phyloP scores from a whole-genome alignment of 495 filamentous ascomycete genomes.

The Astrothelium subdiscretum region DNA sequence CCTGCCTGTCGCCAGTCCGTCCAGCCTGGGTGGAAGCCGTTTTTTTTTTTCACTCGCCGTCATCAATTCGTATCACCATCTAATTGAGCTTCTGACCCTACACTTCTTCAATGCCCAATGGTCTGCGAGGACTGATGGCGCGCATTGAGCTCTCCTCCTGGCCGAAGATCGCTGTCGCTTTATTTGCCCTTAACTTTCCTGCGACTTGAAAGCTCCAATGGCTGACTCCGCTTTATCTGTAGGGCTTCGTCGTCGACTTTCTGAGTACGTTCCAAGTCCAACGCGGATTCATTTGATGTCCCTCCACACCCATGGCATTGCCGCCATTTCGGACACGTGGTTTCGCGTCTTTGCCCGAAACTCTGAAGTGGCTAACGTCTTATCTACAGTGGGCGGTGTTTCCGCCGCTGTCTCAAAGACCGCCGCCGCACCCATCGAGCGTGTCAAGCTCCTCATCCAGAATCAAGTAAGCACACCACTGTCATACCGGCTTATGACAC shows the following conservation, averaged over 20 bases:
- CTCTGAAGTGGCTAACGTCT: constrained; percentile 25
- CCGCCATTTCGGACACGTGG: background rate
- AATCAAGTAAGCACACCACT: constrained; percentile 95
- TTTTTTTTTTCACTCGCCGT: background rate
- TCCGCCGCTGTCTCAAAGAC: constrained; percentile 99
- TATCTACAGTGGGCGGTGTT: constrained; percentile 86
- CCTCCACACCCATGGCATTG: background rate
- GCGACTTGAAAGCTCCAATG: background rate
- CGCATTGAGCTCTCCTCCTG: constrained; percentile 17
- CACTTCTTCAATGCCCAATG: constrained; percentile 8
- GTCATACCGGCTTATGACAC: background rate
- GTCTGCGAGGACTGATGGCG: constrained; percentile 5
- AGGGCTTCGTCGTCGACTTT: constrained; percentile 81
- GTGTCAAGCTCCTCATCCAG: constrained; percentile 99
- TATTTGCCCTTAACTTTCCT: constrained; percentile 5
- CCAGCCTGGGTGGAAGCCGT: background rate
- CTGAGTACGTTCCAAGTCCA: constrained; percentile 63
- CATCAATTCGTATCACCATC: background rate
- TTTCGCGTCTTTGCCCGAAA: background rate
- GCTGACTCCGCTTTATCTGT: constrained; percentile 13
- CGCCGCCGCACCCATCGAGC: constrained; percentile 98
- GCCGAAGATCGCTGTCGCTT: constrained; percentile 3
- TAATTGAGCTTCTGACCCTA: background rate
- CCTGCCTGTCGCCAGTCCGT: constrained; percentile 3
- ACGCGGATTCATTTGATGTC: background rate